Base-by-base conservation (phyloP, 805 yeast species). In the Starmerella etchellsii region DNA sequence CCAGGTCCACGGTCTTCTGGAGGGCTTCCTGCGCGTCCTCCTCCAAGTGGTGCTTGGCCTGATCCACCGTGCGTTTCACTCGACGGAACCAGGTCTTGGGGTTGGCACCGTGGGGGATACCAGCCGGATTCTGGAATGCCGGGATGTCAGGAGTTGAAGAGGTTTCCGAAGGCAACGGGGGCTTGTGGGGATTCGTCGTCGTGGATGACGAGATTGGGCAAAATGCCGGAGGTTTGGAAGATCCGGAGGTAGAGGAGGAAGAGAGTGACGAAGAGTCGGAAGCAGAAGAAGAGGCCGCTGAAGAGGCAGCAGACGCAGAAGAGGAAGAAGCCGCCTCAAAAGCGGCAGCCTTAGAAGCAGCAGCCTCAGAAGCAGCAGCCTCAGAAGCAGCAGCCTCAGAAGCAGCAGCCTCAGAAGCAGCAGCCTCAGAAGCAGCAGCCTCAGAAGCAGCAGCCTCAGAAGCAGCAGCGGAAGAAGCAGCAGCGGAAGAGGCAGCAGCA, bases 31-130 rank as follows among this genome's bases (percentile, higher is more conserved):
- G 29, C 5, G 43, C 47, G 29, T 50, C 54, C 14, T 41, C 47
- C 16, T 50, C 46, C n/a, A 53, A 44, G 31, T 44, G 44, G 28
- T 26, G 16, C 13, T 37, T 24, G n/a, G 56, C 56, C 14, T 41
- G 39, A 14, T 41, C 43, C n/a, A 50, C 49, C 11, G 50, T 48
- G 26, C 53, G 51, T 29, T 42, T 28, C 16, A 47, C 44, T 2
- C 49, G 45, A 36, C 36, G 29, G 22, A 34, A n/a, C 55, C 53
- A 51, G 27, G 36, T 19, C 14, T 25, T 31, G 16, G 27, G 30
- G 10, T 35, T 27, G 14, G 26, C 22, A 9, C 31, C 19, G 14
- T 10, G 6, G n/a, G 31, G 21, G n/a, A 20, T 10, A 6, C 24
- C 24, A 8, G 20, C 34, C 13, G 34, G 34, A 15, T 10, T 11